phyloP scores from a whole-genome alignment of 306 rosid genomes.

The Medicago lupulina region DNA sequence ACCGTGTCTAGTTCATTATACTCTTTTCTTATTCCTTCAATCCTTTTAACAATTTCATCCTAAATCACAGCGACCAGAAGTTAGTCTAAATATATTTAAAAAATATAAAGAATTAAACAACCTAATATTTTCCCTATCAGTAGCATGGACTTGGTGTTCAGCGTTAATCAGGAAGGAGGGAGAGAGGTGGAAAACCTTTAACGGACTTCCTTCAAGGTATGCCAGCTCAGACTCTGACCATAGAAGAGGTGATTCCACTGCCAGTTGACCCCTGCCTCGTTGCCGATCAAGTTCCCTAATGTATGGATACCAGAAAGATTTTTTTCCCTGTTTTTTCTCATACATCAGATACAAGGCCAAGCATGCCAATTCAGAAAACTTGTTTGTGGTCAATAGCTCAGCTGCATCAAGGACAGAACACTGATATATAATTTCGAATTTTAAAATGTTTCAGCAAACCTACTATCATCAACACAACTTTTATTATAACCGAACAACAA shows the following conservation, averaged over 20 bases:
- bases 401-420: constrained; percentile 66
- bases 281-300: constrained; percentile 97
- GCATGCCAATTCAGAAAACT: constrained; percentile 97
- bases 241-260: constrained; percentile 90
- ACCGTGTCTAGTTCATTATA: constrained; percentile 96
- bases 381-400: constrained; percentile 90
- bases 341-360: constrained; percentile 98
- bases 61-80: constrained; percentile 49
- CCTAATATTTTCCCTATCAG: constrained; percentile 10
- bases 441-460: not conserved
- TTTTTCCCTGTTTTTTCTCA: constrained; percentile 98
- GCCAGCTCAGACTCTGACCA: constrained; percentile 90
- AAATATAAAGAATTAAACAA: constrained; percentile 36
- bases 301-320: constrained; percentile 93
- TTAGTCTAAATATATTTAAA: constrained; percentile 38
- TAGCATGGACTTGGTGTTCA: constrained; percentile 6
- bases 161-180: constrained; percentile 14
- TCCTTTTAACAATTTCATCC: constrained; percentile 85
- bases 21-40: constrained; percentile 90
- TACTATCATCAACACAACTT: constrained; percentile 13
- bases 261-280: constrained; percentile 92
- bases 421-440: constrained; percentile 20
- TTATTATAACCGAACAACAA: constrained; percentile 27
- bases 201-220: constrained; percentile 88
- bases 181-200: constrained; percentile 61